Evolutionary conservation across 495 filamentous ascomycete species (phyloP), one percentile per base, ranked within the genome.

Genomic region (Xylaria curta): DNA sequence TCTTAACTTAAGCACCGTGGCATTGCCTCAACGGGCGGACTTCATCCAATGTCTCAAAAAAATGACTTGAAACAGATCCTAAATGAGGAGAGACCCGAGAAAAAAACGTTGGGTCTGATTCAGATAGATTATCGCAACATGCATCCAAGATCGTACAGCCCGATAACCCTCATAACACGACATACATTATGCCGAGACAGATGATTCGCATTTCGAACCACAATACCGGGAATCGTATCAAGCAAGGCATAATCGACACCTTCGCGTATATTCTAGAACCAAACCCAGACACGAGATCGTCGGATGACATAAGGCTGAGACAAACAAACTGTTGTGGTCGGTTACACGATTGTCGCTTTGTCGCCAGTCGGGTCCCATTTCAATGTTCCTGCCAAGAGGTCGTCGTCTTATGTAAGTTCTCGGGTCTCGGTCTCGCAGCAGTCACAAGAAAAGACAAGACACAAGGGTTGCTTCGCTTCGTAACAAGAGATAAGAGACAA

Each of bases 391-490:
- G 49, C 65, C 33, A 68, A 44, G n/a, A n/a, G n/a, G 49, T 46
- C 21, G 17, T 68, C 19, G 13, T 68, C 49, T 68, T 68, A 68
- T 58, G 65, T 58, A 68, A 58, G 49, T n/a, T n/a, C n/a, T n/a
- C n/a, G n/a, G n/a, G n/a, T 54, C 33, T 3, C 49, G 53, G 26
- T 56, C 26, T 31, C 53, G 53, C 13, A 15, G 4, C 26, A 26
- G 58, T 60, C 58, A 65, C 42, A 33, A 8, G 62, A 65, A 42
- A 19, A 44, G 9, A 15, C 21, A 19, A 44, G 9, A 15, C 21
- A 56, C 49, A 31, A 31, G 53, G 53, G 53, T 56, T 4, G 53
- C 53, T 56, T 56, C 26, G 53, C 31, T n/a, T n/a, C n/a, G n/a
- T n/a, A n/a, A 62, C 60, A 62, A 40, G 60, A 62, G 36, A 62